These are phyloP conservation scores for Diplodia sapinea DNA, from an alignment of 2,329 filamentous ascomycete species.

Conservation along the genomic window DNA sequence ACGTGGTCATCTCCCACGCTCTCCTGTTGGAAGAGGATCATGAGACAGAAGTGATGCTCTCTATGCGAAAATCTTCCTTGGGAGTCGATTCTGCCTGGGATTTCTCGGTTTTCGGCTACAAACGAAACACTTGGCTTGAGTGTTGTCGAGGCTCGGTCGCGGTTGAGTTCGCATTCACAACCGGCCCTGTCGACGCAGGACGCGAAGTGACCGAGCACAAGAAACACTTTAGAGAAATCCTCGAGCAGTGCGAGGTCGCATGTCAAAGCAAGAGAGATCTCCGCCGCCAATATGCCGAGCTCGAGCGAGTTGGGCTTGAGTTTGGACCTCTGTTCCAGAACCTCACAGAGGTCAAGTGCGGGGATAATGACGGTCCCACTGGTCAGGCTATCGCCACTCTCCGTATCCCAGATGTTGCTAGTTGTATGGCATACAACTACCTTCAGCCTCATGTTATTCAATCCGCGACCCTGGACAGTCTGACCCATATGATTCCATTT, in stretches of 20 bases:
- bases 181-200: conserved; percentile 11
- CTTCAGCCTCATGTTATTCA: conserved; percentile 23
- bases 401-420: conserved; percentile 4
- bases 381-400: conserved; percentile 18
- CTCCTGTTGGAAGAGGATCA: conserved; percentile 1
- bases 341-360: conserved; percentile 16
- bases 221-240: neutral
- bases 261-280: conserved; percentile 20
- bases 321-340: conserved; percentile 19
- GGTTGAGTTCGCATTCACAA: conserved; percentile 1
- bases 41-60: conserved; percentile 12
- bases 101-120: conserved; percentile 14
- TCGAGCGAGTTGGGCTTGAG: conserved; percentile 16
- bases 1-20: conserved; percentile 16
- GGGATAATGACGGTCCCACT: neutral
- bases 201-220: conserved; percentile 4
- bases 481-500: conserved; percentile 17
- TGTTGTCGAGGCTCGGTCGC: conserved; percentile 15
- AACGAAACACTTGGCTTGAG: conserved; percentile 7
- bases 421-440: conserved; percentile 9
- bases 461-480: conserved; percentile 23
- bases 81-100: neutral
- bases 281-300: conserved; percentile 19
- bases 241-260: conserved; percentile 14
- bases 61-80: conserved; percentile 3